phyloP scores from a whole-genome alignment of 1,284 basidiomycete species.

The Ganoderma lingzhi region DNA sequence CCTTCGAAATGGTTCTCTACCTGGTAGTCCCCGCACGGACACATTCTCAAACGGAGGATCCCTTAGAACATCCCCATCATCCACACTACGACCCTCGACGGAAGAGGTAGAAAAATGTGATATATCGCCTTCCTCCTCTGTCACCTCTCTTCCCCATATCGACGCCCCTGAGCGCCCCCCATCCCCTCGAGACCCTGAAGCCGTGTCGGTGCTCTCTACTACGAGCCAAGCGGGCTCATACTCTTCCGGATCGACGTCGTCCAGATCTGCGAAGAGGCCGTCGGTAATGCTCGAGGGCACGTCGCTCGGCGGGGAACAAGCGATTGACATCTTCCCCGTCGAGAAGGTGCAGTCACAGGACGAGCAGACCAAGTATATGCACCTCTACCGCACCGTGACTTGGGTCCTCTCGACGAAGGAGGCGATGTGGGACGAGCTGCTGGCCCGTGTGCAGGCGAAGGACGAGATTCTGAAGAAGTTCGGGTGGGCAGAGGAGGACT shows the following conservation, averaged over 20 bases:
- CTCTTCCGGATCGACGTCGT: slow-evolving; percentile 19
- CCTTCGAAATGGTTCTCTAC: slow-evolving; percentile 1
- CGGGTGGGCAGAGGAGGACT: slow-evolving; percentile 74
- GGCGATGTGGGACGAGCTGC: slow-evolving; percentile 83
- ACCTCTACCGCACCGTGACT: slow-evolving; percentile 70
- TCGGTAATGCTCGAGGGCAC: slow-evolving; percentile 46
- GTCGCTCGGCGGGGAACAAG: slow-evolving; percentile 47
- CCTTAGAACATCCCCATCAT: slow-evolving; percentile 23
- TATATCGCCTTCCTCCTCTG: slow-evolving; percentile 23
- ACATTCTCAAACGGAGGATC: slow-evolving; percentile 15
- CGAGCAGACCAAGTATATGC: slow-evolving; percentile 74
- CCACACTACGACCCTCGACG: slow-evolving; percentile 20
- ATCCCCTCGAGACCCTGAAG: slow-evolving; percentile 16
- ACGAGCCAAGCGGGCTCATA: slow-evolving; percentile 20
- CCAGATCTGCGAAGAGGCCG: slow-evolving; percentile 30
- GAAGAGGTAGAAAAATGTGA: slow-evolving; percentile 17
- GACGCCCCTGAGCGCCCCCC: neutral
- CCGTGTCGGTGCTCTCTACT: slow-evolving; percentile 21
- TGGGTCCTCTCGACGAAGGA: slow-evolving; percentile 75
- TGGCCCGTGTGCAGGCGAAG: slow-evolving; percentile 63
- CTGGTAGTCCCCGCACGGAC: slow-evolving; percentile 8
- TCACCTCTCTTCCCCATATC: slow-evolving; percentile 20
- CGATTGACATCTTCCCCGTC: slow-evolving; percentile 52
- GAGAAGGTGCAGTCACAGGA: slow-evolving; percentile 56
- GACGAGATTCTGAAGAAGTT: slow-evolving; percentile 57